A percentile compares a stretch with the other conserved stretches of the same genome.
Evolutionary conservation across 2,329 filamentous ascomycete species (phyloP).

Genomic region (Aspergillus neotritici): DNA sequence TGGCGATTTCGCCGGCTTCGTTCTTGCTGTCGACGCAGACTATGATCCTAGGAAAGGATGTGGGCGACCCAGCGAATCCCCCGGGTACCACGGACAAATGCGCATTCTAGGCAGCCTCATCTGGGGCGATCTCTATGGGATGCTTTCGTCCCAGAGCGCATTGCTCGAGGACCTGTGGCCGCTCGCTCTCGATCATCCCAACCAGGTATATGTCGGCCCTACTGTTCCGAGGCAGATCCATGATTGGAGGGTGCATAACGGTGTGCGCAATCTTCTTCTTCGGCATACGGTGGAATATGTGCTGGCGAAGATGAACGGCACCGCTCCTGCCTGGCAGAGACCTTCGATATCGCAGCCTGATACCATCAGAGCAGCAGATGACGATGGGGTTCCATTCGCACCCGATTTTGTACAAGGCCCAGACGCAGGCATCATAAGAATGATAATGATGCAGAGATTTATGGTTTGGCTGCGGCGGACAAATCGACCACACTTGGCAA

Average conservation of each 20-base stretch:
- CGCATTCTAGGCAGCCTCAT: conserved; percentile 25
- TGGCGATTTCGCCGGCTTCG: conserved; percentile 17
- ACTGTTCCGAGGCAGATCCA: conserved; percentile 11
- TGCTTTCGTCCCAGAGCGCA: conserved; percentile 11
- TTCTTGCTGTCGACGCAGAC: conserved; percentile 20
- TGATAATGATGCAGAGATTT: background rate
- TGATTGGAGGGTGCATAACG: conserved; percentile 9
- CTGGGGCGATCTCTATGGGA: conserved; percentile 25
- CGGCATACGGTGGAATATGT: conserved; percentile 5
- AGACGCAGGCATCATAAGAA: background rate
- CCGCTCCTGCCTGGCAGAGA: background rate
- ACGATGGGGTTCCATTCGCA: background rate
- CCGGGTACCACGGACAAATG: conserved; percentile 21
- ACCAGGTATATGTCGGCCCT: conserved; percentile 23
- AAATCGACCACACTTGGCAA: background rate
- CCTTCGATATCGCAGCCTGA: no score
- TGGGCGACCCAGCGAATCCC: conserved; percentile 14
- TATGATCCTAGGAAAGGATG: conserved; percentile 12
- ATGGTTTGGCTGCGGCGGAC: background rate
- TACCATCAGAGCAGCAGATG: no score
- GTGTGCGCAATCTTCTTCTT: conserved; percentile 4
- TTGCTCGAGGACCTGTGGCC: conserved; percentile 22
- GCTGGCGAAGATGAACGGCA: conserved; percentile 2
- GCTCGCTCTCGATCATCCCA: conserved; percentile 23
- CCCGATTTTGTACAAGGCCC: background rate